Evolutionary conservation across 345 rosid species (phyloP).

Genomic region (Laguncularia racemosa): DNA sequence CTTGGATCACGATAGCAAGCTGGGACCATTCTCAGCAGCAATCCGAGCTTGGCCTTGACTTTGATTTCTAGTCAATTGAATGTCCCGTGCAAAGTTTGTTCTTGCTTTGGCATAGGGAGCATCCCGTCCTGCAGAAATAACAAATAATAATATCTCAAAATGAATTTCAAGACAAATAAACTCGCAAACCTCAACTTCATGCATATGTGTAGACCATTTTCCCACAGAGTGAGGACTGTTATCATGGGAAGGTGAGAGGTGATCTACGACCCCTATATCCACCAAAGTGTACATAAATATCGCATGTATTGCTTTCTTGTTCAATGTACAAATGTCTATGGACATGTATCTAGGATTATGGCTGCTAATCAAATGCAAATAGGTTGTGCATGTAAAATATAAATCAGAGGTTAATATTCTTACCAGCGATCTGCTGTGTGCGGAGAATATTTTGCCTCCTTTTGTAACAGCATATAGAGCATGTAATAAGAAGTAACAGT

Average conservation of each 20-base stretch:
- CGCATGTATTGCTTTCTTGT: not conserved
- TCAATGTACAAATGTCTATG: not conserved
- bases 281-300: no score
- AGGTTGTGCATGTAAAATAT: not conserved
- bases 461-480: constrained; percentile 73
- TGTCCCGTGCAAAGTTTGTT: constrained; percentile 70
- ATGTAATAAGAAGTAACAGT: constrained; percentile 47
- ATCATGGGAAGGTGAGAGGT: no score
- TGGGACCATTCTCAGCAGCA: constrained; percentile 46
- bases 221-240: no score
- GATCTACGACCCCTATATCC: no score
- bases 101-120: constrained; percentile 98
- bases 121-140: constrained; percentile 61
- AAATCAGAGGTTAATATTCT: constrained; percentile 10
- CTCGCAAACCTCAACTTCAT: not conserved
- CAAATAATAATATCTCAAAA: constrained; percentile 6
- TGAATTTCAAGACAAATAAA: constrained; percentile 5
- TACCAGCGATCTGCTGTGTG: constrained; percentile 80
- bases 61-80: constrained; percentile 71
- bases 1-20: constrained; percentile 26
- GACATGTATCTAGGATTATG: not conserved
- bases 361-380: not conserved
- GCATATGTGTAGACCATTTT: no score
- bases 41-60: constrained; percentile 60
- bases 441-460: constrained; percentile 89